Base-by-base conservation (phyloP, 169 alveolate genomes). In the Eimeria tenella region DNA sequence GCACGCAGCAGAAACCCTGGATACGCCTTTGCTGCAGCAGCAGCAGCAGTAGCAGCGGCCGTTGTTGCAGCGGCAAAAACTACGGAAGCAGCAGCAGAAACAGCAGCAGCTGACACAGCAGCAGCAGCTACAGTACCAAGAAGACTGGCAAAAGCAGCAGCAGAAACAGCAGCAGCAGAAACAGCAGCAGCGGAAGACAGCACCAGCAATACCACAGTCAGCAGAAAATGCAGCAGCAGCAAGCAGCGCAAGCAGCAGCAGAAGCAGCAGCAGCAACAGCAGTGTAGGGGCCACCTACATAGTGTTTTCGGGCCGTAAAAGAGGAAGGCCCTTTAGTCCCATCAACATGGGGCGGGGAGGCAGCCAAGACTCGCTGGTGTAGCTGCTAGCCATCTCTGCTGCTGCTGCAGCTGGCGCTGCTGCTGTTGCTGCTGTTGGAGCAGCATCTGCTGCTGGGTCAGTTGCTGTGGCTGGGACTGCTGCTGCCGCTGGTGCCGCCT, bases 371-470 rank as follows among this genome's bases (percentile, higher is more conserved):
- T 68, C 52, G 77, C 50, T 68, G 77, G 50, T 68, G 77, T 50
- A 23, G 77, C 15, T 50, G 8, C 77, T 68, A 42, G 7, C 77
- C 25, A 9, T 50, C 25, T 42, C 77, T 68, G 77, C 77, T 68
- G 7, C 77, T 68, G 77, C 77, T 68, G 77, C 77, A 23, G 49
- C 52, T 68, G 77, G 10, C 25, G 77, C 77, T n/a, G 77, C 77
- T 68, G 77, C 77, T 68, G 77, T 50, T 68, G 77, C 13, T 68
- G 77, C 52, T 63, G 73, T 25, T 63, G 73, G 42, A 19, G 73
- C 21, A 19, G 73, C 25, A 19, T n/a, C 73, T 63, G 73, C 73
- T 63, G 73, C 21, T 11, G 13, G 23, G 7, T 8, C 9, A 19
- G 73, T 8, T 63, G 73, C 23, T 8, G 13, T 15, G 15, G 73